A percentile compares a stretch with the other conserved stretches of the same genome.
phyloP scores from a whole-genome alignment of 2,329 filamentous ascomycete genomes.

The Gremmenia infestans region DNA sequence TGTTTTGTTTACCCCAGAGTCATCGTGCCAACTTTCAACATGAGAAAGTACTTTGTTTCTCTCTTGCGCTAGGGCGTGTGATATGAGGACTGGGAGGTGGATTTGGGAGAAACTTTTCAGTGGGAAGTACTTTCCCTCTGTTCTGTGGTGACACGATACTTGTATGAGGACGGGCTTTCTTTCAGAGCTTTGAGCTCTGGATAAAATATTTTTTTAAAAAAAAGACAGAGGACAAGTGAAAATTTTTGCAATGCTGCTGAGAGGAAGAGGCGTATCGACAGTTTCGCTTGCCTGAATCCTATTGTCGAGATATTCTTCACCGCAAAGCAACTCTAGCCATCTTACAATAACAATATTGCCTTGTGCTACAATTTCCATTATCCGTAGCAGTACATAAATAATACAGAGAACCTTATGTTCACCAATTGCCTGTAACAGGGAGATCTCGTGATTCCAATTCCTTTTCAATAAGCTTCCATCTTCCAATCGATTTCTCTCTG shows the following conservation, averaged over 20 bases:
- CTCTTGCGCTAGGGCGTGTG: too few species aligned
- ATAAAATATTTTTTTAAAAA: too few species aligned
- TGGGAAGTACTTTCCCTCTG: too few species aligned
- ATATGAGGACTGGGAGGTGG: too few species aligned
- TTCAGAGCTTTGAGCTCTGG: too few species aligned
- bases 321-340: neutral
- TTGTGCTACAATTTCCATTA: neutral
- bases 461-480: slow-evolving; percentile 74
- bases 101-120: too few species aligned
- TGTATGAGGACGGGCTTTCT: too few species aligned
- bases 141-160: too few species aligned
- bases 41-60: neutral
- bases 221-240: too few species aligned
- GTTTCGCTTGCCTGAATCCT: neutral
- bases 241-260: too few species aligned
- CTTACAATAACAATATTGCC: neutral
- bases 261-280: too few species aligned
- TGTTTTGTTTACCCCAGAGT: too few species aligned
- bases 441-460: slow-evolving; percentile 60
- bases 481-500: slow-evolving; percentile 64
- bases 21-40: neutral
- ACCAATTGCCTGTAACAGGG: slow-evolving; percentile 44
- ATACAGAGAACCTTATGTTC: neutral
- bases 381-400: neutral
- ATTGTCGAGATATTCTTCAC: neutral